Conservation (phyloP, 805 yeast genomes). For the Metschnikowia koreensis region DNA sequence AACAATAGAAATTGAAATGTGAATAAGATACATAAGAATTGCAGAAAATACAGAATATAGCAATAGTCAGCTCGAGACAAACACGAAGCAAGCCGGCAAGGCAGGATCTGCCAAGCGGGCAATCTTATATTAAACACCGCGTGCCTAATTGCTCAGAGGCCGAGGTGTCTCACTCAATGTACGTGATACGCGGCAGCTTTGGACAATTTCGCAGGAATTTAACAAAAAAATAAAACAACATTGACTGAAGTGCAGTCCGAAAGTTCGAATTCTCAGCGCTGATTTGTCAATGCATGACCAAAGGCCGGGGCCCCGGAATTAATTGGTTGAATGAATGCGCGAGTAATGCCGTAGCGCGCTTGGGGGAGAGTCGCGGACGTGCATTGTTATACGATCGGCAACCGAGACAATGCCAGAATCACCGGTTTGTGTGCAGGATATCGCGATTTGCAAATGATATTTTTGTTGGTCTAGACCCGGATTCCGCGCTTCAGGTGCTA, state of each 20-base stretch:
- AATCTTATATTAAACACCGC: not conserved
- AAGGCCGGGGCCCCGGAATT: not conserved
- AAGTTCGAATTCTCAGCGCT: not conserved
- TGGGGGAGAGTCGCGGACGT: not conserved
- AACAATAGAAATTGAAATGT: too few species aligned
- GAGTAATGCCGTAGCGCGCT: not conserved
- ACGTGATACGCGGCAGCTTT: not conserved
- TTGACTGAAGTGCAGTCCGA: not conserved
- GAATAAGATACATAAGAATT: too few species aligned
- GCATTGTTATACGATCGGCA: slow-evolving; percentile 6
- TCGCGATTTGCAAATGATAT: not conserved
- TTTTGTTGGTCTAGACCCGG: slow-evolving; percentile 7
- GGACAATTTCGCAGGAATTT: not conserved
- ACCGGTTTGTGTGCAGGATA: not conserved
- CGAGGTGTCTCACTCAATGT: not conserved
- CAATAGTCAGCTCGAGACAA: too few species aligned
- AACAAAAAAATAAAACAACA: not conserved
- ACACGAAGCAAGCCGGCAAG: too few species aligned
- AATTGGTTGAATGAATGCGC: not conserved
- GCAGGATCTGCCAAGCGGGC: not conserved
- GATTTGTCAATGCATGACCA: not conserved
- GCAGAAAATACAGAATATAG: too few species aligned
- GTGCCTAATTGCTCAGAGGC: not conserved
- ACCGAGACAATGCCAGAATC: not conserved
- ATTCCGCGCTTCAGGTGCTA: not conserved